Conservation (phyloP, 108 stramenopile genomes). For the Parietichytrium sp. region DNA sequence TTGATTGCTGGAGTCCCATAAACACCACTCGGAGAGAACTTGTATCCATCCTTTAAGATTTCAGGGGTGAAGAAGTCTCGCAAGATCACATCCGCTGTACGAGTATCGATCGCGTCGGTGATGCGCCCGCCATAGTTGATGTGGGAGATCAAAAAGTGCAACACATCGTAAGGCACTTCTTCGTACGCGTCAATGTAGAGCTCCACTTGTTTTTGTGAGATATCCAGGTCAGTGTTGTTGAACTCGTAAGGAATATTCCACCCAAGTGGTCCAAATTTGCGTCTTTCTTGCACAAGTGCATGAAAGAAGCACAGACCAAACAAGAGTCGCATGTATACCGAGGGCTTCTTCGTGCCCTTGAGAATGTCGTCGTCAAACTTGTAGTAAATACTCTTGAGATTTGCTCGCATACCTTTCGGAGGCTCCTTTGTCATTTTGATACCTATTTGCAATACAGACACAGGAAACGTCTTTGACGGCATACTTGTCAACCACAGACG, state of each 20-base stretch:
- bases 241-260: conserved; percentile 67
- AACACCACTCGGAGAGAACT: neutral
- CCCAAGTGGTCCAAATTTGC: conserved; percentile 62
- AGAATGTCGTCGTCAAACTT: conserved; percentile 58
- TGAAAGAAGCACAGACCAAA: conserved; percentile 67
- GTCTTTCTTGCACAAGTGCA: conserved; percentile 58
- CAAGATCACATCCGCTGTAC: conserved; percentile 62
- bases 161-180: conserved; percentile 61
- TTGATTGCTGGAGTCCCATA: conserved; percentile 40
- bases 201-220: conserved; percentile 59
- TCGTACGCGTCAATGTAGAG: conserved; percentile 48
- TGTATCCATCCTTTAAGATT: conserved; percentile 42
- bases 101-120: conserved; percentile 60
- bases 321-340: conserved; percentile 59
- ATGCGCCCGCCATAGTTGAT: conserved; percentile 66
- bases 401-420: conserved; percentile 61
- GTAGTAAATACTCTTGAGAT: conserved; percentile 54
- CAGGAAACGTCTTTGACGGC: conserved; percentile 62
- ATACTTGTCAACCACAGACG: conserved; percentile 63
- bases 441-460: conserved; percentile 56
- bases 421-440: conserved; percentile 70
- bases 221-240: conserved; percentile 66
- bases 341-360: conserved; percentile 48
- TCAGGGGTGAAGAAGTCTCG: conserved; percentile 49
- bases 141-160: conserved; percentile 62